Conservation (phyloP, 495 filamentous ascomycete genomes). For the Schizothecium vesticola region DNA sequence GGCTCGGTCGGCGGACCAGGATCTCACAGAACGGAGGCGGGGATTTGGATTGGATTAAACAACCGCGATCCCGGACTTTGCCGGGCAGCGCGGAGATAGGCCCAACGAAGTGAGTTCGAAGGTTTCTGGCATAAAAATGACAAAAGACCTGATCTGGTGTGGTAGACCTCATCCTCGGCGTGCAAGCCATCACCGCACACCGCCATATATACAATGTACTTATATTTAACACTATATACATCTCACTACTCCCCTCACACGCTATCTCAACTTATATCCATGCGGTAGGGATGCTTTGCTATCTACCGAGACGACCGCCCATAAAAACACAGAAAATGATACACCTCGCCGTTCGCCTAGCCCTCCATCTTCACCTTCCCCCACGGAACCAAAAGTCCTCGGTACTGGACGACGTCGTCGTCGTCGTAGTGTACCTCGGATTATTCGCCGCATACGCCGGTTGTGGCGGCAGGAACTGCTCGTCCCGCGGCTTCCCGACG, state of each 20-base stretch:
- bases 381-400: slow-evolving; percentile 8
- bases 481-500: neutral
- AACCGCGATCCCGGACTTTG: neutral
- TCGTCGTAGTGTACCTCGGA: slow-evolving; percentile 18
- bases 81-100: neutral
- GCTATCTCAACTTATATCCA: neutral
- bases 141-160: too few relatives aligned
- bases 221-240: neutral
- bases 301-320: neutral
- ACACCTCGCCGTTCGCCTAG: neutral
- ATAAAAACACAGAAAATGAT: neutral
- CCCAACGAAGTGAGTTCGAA: too few relatives aligned
- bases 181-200: neutral
- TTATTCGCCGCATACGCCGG: slow-evolving; percentile 6
- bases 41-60: too few relatives aligned
- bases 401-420: slow-evolving; percentile 13
- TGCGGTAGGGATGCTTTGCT: neutral
- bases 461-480: slow-evolving; percentile 6
- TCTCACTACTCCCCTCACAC: neutral
- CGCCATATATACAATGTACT: neutral
- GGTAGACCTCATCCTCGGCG: too few relatives aligned
- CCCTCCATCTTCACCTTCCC: neutral
- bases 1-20: neutral
- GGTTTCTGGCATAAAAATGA: too few relatives aligned
- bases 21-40: neutral